phyloP scores from a whole-genome alignment of 2,329 filamentous ascomycete genomes.

The Fusarium sp. region DNA sequence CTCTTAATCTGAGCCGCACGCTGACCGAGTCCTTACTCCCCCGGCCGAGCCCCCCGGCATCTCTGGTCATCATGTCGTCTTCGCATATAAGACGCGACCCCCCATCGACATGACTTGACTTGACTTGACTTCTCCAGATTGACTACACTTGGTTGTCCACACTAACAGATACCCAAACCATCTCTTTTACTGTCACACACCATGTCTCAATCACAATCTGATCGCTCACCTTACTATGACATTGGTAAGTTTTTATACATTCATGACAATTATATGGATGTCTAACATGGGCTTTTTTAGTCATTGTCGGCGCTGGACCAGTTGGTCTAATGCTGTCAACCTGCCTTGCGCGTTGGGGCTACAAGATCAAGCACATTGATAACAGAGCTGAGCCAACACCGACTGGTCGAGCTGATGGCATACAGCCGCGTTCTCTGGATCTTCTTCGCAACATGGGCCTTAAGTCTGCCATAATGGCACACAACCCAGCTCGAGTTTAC shows the following conservation, averaged over 20 bases:
- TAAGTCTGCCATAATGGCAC: slow-evolving; percentile 87
- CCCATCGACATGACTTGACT: slow-evolving; percentile 10
- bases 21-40: slow-evolving; percentile 9
- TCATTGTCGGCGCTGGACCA: slow-evolving; percentile 90
- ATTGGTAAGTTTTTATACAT: slow-evolving; percentile 53
- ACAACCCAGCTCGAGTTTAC: slow-evolving; percentile 87
- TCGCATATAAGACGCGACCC: slow-evolving; percentile 36
- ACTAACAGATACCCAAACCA: slow-evolving; percentile 15
- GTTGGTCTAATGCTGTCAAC: slow-evolving; percentile 90
- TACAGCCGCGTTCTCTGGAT: slow-evolving; percentile 89
- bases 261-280: slow-evolving; percentile 1
- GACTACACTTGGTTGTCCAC: slow-evolving; percentile 10
- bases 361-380: slow-evolving; percentile 95
- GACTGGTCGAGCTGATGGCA: slow-evolving; percentile 90
- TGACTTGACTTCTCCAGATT: slow-evolving; percentile 3
- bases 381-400: slow-evolving; percentile 86
- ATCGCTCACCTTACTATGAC: slow-evolving; percentile 55
- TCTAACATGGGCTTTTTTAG: slow-evolving; percentile 55
- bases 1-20: slow-evolving; percentile 13
- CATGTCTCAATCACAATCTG: slow-evolving; percentile 36
- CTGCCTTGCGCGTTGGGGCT: slow-evolving; percentile 90
- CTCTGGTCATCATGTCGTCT: slow-evolving; percentile 24
- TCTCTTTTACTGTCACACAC: slow-evolving; percentile 1
- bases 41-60: slow-evolving; percentile 25
- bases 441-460: slow-evolving; percentile 90